phyloP scores from a whole-genome alignment of 2,329 filamentous ascomycete species.

The Exophiala bonariae region DNA sequence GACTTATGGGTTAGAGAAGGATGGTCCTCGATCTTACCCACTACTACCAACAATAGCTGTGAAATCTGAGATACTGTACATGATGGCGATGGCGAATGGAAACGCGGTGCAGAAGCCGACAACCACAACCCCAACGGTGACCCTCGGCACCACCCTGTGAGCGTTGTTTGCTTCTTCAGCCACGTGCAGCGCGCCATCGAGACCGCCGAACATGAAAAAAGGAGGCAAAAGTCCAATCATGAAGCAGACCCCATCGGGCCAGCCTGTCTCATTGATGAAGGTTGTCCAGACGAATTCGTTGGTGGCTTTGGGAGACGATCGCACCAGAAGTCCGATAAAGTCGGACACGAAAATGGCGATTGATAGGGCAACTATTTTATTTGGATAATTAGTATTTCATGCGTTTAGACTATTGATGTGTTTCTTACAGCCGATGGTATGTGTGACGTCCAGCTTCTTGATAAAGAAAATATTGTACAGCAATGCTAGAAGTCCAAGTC shows the following conservation, averaged over 20 bases:
- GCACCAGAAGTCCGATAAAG: constrained; percentile 31
- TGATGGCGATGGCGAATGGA: constrained; percentile 15
- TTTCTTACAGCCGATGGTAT: constrained; percentile 20
- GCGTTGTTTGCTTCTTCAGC: constrained; percentile 38
- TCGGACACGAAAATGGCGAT: constrained; percentile 30
- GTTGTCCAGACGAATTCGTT: constrained; percentile 16
- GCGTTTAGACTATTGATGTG: too few relatives aligned
- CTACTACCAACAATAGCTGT: constrained; percentile 5
- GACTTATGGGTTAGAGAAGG: too few relatives aligned
- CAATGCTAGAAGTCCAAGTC: constrained; percentile 12
- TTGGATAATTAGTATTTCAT: not conserved
- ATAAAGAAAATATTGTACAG: constrained; percentile 24
- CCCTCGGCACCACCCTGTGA: constrained; percentile 32
- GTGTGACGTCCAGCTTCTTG: not conserved
- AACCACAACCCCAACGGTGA: constrained; percentile 33
- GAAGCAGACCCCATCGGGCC: constrained; percentile 32
- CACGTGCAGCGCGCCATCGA: constrained; percentile 39
- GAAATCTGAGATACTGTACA: constrained; percentile 23
- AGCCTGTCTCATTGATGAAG: constrained; percentile 17
- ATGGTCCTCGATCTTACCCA: not conserved
- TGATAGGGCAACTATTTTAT: constrained; percentile 1
- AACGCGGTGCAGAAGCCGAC: constrained; percentile 36
- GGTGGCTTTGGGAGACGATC: constrained; percentile 12
- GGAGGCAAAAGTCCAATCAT: constrained; percentile 40
- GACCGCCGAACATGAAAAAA: constrained; percentile 38